Percentiles rank a stretch among this genome's conserved stretches.
Conservation (phyloP, 1,284 basidiomycete genomes). For the Ganoderma lucidum region DNA sequence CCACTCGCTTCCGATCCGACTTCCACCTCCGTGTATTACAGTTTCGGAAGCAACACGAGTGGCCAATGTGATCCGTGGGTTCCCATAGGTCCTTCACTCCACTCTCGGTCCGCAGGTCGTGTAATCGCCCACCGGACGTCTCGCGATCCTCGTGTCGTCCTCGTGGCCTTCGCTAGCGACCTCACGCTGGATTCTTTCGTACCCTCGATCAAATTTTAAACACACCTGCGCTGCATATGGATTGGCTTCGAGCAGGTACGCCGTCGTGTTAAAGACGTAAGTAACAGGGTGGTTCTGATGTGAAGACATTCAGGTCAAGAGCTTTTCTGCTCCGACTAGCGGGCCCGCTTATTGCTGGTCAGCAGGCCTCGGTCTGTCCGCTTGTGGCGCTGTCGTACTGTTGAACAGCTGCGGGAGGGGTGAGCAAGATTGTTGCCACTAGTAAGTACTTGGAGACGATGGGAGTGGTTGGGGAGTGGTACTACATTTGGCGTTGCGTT, state of each 20-base stretch:
- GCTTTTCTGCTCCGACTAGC: background rate
- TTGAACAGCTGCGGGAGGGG: background rate
- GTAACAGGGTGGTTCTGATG: background rate
- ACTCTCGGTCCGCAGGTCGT: background rate
- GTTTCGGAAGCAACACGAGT: background rate
- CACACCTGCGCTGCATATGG: too few species aligned
- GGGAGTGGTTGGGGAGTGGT: background rate
- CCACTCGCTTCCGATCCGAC: background rate
- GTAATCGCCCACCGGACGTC: background rate
- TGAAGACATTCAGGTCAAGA: background rate
- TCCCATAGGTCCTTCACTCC: background rate
- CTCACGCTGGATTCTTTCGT: background rate
- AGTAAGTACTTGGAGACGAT: background rate
- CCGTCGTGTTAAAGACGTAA: conserved; percentile 1
- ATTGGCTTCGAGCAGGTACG: background rate
- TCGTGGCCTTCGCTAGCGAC: background rate
- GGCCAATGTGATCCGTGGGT: background rate
- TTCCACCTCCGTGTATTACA: background rate
- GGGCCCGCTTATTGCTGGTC: background rate
- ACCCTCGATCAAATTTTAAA: background rate
- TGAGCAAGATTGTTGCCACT: background rate
- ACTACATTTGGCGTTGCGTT: background rate
- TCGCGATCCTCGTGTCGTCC: background rate
- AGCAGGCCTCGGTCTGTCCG: background rate
- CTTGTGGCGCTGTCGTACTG: background rate